Base-by-base conservation (phyloP, 371 early-diverging fungal genomes). In the Mortierella sp. region DNA sequence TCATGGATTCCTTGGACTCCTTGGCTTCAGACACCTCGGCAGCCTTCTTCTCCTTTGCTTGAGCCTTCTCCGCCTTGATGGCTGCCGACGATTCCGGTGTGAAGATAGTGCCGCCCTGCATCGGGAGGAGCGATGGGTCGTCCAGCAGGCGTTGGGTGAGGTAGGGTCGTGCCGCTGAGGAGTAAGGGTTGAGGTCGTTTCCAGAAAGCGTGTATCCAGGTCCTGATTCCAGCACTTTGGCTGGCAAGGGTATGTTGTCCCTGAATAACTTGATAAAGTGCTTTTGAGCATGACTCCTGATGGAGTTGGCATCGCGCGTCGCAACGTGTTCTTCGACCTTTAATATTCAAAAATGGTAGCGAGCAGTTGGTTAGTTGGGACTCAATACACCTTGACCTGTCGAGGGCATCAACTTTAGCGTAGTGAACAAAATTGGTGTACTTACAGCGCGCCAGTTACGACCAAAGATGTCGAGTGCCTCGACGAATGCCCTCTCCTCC, bases 261-360 rank as follows among this genome's bases (percentile, higher is more conserved):
- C 97, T 87, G 83, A 88, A 97, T 83, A 97, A 86, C 77, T 95
- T 94, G 80, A 96, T 96, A 71, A 97, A 95, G 79, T 96, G 94
- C 82, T 96, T 96, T 86, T 96, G 96, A 47, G 96, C 96, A 80
- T 96, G 97, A 72, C 95, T 94, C 74, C 96, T 88, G 67, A 97
- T 93, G 7, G 96, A 95, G 73, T 95, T 93, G 43, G 93, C 75
- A 76, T 95, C 94, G 67, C 97, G 89, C 4, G 96, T 97, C 37
- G 80, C 90, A 40, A 97, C 92, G 66, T 93, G 92, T 37, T 88
- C 87, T 39, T 91, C 89, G 45, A 97, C 86, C 93, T 94, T 34
- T 22, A 52, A 26, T n/a, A 22, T 39, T 2, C 37, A 16, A 64
- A 26, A 8, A 26, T 31, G 26, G 29, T 16, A 34, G 55, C 37